Evolutionary conservation across 768 basidiomycete genomes (phyloP), one percentile per base, ranked within the genome.

Genomic region (Lentinula edodes): DNA sequence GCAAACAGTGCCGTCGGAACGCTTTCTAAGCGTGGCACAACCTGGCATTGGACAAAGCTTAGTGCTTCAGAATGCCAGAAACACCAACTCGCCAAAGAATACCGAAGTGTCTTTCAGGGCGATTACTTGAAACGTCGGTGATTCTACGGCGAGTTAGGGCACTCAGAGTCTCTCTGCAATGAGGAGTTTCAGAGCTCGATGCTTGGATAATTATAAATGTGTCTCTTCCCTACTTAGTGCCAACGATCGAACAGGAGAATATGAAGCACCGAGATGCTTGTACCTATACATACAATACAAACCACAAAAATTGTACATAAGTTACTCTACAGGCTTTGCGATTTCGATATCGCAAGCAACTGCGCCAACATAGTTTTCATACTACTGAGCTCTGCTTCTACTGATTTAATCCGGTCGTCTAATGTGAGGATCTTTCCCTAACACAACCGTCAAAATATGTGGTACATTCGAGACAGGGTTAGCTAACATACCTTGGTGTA

Each of bases 321-420:
- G 28, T 28, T 28, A 9, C 18, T 58, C 16, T 34, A 58, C 28
- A 23, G 8, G 6, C 32, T n/a, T 36, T 50, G 58, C 16, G 34
- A 20, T n/a, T 51, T 52, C 16, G 62, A 58, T 34, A 62, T n/a
- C 10, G 56, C 50, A 16, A 62, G 41, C n/a, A 62, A 52, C 32
- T 62, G 62, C 32, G 50, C 43, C 20, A 62, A 34, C 62, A 62
- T 62, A 46, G 58, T 56, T 34, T 62, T 58, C 55, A 62, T 62
- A 23, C 48, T 45, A 38, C 36, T 45, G 15, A 62, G 48, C 39
- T 62, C 62, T n/a, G 18, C 55, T n/a, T 62, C 62, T 10, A 62
- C 57, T 16, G 45, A 50, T 32, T 34, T 28, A 18, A 62, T 62
- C 20, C 57, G 51, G 16, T 62, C 62, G 23, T 62, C 62, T 43